Evolutionary conservation across 2,329 filamentous ascomycete genomes (phyloP), one percentile per base, ranked within the genome.

Genomic region (Apiospora marii): DNA sequence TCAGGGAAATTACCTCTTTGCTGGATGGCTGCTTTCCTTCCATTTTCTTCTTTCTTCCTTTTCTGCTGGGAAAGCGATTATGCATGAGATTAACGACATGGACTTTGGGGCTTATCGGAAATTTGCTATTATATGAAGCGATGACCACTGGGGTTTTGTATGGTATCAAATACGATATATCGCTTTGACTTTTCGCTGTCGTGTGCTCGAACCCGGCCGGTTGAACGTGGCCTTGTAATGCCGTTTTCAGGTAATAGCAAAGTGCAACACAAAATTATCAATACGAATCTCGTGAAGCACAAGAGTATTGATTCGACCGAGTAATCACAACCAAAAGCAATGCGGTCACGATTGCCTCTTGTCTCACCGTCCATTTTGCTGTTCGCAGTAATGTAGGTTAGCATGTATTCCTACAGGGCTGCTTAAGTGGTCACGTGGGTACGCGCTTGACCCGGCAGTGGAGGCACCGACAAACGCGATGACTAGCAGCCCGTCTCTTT

Each of bases 51-150:
- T 64, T 64, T n/a, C 12, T 24, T 64, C 13, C 41, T n/a, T 12
- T 24, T 64, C 13, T n/a, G 58, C 58, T n/a, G 58, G 58, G 19
- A 41, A 22, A 64, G 58, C 58, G 58, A n/a, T 24, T 64, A 41
- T 64, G 58, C 58, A 64, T 64, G 58, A 41, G 3, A 64, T 64
- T 64, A 3, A 64, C 34, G 58, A 64, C 58, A 41, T 41, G 58
- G 58, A 12, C 58, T 64, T 41, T n/a, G 58, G 58, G 58, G 34
- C 19, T 64, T 64, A n/a, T 22, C 58, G 14, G 16, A 51, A 41
- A 24, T 14, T 34, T 41, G 34, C 58, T 64, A 64, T 51, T 41
- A 64, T 19, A 64, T n/a, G 58, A 64, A 64, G 58, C 58, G 58
- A 64, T n/a, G 34, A n/a, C 34, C 58, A 41, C 22, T 41, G 19